Conservation (phyloP, 2,329 filamentous ascomycete species). For the Didymella sp. region DNA sequence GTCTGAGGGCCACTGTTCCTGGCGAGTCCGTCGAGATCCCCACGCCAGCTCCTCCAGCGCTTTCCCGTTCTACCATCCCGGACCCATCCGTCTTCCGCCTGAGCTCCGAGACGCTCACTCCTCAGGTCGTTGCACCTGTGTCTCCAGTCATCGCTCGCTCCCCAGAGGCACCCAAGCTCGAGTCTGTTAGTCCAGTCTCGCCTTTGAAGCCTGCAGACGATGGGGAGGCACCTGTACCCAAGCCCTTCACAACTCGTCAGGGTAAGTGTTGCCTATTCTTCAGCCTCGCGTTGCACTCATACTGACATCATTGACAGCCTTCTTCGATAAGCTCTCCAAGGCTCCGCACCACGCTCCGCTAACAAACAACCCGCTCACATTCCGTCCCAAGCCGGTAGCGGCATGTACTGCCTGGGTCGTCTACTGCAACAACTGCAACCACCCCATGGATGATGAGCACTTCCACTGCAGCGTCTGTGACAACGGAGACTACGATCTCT, state of each 20-base stretch:
- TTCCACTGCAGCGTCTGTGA: conserved; percentile 96
- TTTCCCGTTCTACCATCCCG: conserved; percentile 16
- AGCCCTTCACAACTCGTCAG: conserved; percentile 47
- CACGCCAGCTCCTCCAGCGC: conserved; percentile 23
- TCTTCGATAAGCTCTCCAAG: conserved; percentile 43
- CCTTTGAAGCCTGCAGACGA: conserved; percentile 32
- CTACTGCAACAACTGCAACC: conserved; percentile 91
- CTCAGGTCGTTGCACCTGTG: conserved; percentile 28
- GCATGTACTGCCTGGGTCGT: conserved; percentile 72
- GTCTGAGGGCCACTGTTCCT: conserved; percentile 74
- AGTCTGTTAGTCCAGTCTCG: conserved; percentile 34
- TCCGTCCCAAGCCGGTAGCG: conserved; percentile 51
- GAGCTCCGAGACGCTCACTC: conserved; percentile 38
- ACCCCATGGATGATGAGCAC: conserved; percentile 78
- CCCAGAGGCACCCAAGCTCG: conserved; percentile 28
- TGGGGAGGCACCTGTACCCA: conserved; percentile 52
- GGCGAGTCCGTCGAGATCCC: conserved; percentile 56
- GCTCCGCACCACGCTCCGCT: conserved; percentile 38
- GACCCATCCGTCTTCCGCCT: conserved; percentile 34
- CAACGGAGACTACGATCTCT: conserved; percentile 92
- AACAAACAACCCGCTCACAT: conserved; percentile 40
- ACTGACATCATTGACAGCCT: conserved; percentile 31
- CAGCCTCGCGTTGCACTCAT: not conserved
- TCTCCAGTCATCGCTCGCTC: conserved; percentile 42
- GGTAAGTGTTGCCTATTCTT: conserved; percentile 32